Evolutionary conservation across 1,284 basidiomycete species (phyloP).

Genomic region (Tremellales sp.): DNA sequence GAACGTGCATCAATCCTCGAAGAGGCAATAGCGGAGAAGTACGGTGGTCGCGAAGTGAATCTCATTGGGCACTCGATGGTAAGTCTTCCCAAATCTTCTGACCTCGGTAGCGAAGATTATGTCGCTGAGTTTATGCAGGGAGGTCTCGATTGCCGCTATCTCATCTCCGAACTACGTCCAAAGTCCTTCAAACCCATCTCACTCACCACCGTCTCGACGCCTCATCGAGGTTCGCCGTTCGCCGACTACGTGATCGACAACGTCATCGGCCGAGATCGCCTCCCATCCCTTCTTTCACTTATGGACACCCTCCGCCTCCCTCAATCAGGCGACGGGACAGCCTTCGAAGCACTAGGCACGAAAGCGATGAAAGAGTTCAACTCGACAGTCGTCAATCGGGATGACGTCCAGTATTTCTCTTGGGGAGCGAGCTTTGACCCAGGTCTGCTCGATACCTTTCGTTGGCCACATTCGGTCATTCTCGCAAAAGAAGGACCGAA

Average conservation of each 20-base stretch:
- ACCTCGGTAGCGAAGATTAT: neutral
- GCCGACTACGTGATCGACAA: slow-evolving; percentile 86
- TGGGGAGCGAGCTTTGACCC: slow-evolving; percentile 90
- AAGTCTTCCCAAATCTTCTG: slow-evolving; percentile 14
- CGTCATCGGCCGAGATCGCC: slow-evolving; percentile 58
- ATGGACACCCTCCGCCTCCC: slow-evolving; percentile 67
- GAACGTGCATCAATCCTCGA: slow-evolving; percentile 85
- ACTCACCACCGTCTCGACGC: slow-evolving; percentile 86
- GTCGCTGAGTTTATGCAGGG: slow-evolving; percentile 56
- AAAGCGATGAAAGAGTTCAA: slow-evolving; percentile 86
- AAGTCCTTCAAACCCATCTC: slow-evolving; percentile 61
- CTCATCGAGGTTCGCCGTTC: slow-evolving; percentile 87
- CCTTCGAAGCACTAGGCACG: slow-evolving; percentile 82
- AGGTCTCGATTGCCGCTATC: slow-evolving; percentile 85
- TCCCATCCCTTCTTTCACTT: slow-evolving; percentile 49
- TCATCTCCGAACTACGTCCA: slow-evolving; percentile 53
- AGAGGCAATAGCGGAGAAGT: slow-evolving; percentile 68
- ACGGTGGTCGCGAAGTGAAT: slow-evolving; percentile 76
- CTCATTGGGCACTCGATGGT: slow-evolving; percentile 94
- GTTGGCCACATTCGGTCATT: slow-evolving; percentile 77
- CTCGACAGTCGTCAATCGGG: slow-evolving; percentile 69
- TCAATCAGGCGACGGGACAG: slow-evolving; percentile 82
- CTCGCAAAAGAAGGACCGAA: slow-evolving; percentile 86
- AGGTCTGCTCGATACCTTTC: slow-evolving; percentile 81
- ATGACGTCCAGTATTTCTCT: slow-evolving; percentile 78